Evolutionary conservation across 2,329 filamentous ascomycete genomes (phyloP), one percentile per base, ranked within the genome.

Genomic region (Colletotrichum higginsianum): DNA sequence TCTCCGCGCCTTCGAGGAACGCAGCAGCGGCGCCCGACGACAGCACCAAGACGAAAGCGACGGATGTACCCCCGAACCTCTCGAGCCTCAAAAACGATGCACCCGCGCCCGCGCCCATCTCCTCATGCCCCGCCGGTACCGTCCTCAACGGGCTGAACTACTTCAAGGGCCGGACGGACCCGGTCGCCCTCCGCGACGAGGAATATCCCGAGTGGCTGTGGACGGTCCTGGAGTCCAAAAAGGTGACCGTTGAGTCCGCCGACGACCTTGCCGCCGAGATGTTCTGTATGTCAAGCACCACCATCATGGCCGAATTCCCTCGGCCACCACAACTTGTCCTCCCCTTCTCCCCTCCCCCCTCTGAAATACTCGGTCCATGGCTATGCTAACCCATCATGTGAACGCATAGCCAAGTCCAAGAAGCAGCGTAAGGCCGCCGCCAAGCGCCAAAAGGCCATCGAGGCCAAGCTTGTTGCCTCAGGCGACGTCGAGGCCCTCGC

Each of bases 181-280:
- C 94, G 0, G 85, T 96, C 7, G 94, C 94, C 12, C 81, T 91
- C 77, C 86, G 90, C 44, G 94, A 97, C 76, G 86, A 90, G 26
- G 92, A 93, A 73, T 97, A 97, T 82, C 94, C 94, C 3, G 85
- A 85, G 30, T 97, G 94, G 94, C 81, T 97, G 73, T 97, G 94
- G 94, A 86, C 82, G 3, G 90, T 93, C 75, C 83, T 96, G 66
- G 88, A 91, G 61, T 86, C 88, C 68, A 85, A 89, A 81, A 88
- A 89, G 81, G 89, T 87, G 78, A 80, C 78, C 4, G 81, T 82
- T 23, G 83, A 82, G 16, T 84, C 83, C 2, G 88, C 82, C 4
- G 88, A 86, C 4, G 87, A 85, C 13, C 86, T 86, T 12, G 88
- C 88, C 35, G 92, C 91, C 26, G 94, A 96, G 84, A 87, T 95